Conservation (phyloP, 805 yeast species). For the Teunomyces lycoperdinae region DNA sequence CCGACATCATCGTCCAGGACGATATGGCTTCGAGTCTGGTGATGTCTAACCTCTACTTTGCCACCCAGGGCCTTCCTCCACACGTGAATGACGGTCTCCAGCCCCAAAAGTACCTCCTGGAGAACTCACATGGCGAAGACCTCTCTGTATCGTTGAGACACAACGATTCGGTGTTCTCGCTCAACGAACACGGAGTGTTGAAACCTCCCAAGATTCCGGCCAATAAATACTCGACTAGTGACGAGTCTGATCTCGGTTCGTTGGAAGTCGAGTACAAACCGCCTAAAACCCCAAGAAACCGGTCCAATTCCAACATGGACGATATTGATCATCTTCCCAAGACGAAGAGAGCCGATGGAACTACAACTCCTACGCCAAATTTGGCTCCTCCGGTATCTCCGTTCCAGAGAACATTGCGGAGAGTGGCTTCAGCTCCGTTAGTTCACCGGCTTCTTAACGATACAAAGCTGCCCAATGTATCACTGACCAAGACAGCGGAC, state of each 20-base stretch:
- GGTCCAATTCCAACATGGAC: slow-evolving; percentile 1
- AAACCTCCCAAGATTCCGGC: slow-evolving; percentile 20
- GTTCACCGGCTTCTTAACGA: slow-evolving; percentile 38
- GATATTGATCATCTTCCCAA: neutral
- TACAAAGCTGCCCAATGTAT: neutral
- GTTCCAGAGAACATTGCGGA: slow-evolving; percentile 48
- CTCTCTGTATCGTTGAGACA: slow-evolving; percentile 38
- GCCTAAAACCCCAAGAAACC: slow-evolving; percentile 8
- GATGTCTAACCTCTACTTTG: slow-evolving; percentile 49
- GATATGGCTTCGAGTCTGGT: slow-evolving; percentile 20
- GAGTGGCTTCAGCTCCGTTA: slow-evolving; percentile 86
- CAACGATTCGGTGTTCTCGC: slow-evolving; percentile 32
- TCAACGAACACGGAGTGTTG: slow-evolving; percentile 18
- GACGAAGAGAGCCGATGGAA: neutral
- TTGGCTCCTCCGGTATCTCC: slow-evolving; percentile 16
- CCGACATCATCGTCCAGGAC: slow-evolving; percentile 1
- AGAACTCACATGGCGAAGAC: slow-evolving; percentile 18
- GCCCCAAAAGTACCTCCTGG: slow-evolving; percentile 8
- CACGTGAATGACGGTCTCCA: slow-evolving; percentile 30
- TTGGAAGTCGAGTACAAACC: neutral
- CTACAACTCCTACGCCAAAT: neutral
- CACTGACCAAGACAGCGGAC: slow-evolving; percentile 1
- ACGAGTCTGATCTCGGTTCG: slow-evolving; percentile 7
- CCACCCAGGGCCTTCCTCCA: slow-evolving; percentile 58
- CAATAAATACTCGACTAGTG: slow-evolving; percentile 10